phyloP scores from a whole-genome alignment of 2,329 filamentous ascomycete species.

The Tolypocladium tundrense region DNA sequence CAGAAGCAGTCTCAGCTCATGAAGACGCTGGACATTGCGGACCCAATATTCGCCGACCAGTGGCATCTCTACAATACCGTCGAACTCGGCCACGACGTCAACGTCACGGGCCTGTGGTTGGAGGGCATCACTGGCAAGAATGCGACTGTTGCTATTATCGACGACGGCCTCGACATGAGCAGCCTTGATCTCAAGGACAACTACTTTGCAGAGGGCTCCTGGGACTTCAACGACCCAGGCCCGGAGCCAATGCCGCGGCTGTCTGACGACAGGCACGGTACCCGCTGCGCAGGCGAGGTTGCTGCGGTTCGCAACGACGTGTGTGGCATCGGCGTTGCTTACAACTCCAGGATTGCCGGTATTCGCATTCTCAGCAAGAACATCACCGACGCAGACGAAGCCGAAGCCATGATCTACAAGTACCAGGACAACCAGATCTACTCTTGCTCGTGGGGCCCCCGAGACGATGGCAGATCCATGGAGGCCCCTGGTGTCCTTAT shows the following conservation, averaged over 20 bases:
- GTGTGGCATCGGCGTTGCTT: slow-evolving; percentile 93
- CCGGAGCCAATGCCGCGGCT: slow-evolving; percentile 74
- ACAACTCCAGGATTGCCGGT: slow-evolving; percentile 80
- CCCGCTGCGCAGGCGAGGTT: slow-evolving; percentile 88
- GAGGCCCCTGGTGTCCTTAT: slow-evolving; percentile 86
- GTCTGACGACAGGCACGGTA: slow-evolving; percentile 81
- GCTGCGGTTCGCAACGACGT: slow-evolving; percentile 85
- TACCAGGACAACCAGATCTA: slow-evolving; percentile 92
- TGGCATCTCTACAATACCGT: slow-evolving; percentile 89
- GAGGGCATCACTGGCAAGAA: slow-evolving; percentile 85
- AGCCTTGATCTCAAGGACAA: slow-evolving; percentile 87
- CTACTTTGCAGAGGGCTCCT: slow-evolving; percentile 87
- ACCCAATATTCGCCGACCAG: slow-evolving; percentile 88
- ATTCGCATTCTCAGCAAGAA: slow-evolving; percentile 86
- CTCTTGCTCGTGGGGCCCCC: slow-evolving; percentile 96
- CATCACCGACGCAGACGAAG: slow-evolving; percentile 88
- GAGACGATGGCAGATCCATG: slow-evolving; percentile 89
- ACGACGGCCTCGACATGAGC: slow-evolving; percentile 93
- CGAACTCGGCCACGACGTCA: slow-evolving; percentile 81
- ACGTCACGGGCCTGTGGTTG: slow-evolving; percentile 89
- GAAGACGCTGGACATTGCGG: slow-evolving; percentile 59
- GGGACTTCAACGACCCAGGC: slow-evolving; percentile 85
- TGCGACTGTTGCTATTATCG: slow-evolving; percentile 84
- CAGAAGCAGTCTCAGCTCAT: slow-evolving; percentile 51
- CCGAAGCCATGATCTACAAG: slow-evolving; percentile 83